These are phyloP conservation scores for Tricholoma bakamatsutake DNA, from an alignment of 768 basidiomycete genomes.

Conservation along the genomic window DNA sequence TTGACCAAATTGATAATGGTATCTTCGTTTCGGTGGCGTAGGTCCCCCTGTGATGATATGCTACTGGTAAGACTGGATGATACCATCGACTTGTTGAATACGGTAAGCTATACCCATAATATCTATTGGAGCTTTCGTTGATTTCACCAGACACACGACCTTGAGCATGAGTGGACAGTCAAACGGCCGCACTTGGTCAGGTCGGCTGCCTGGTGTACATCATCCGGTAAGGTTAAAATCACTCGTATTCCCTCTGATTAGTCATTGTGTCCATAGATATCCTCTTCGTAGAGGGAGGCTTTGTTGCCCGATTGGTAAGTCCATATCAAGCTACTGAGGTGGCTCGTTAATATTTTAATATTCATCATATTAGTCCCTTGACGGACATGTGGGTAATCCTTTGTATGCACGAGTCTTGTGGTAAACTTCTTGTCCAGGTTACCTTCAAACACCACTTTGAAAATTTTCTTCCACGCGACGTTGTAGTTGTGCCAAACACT, in stretches of 20 bases:
- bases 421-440: neutral
- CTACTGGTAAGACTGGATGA: constrained; percentile 10
- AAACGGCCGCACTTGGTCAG: constrained; percentile 9
- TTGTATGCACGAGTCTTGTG: neutral
- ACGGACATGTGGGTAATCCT: constrained; percentile 4
- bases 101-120: neutral
- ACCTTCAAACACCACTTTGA: neutral
- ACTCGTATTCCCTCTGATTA: neutral
- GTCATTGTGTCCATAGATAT: constrained; percentile 4
- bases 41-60: constrained; percentile 2
- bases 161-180: constrained; percentile 1
- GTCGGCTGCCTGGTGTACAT: constrained; percentile 6
- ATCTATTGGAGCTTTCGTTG: neutral
- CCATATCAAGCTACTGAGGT: neutral
- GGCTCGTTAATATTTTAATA: neutral
- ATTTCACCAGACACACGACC: neutral
- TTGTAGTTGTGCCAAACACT: neutral
- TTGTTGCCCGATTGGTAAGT: constrained; percentile 10
- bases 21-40: neutral
- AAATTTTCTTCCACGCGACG: neutral
- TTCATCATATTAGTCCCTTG: constrained; percentile 1
- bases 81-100: constrained; percentile 7
- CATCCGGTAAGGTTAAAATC: neutral
- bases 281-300: constrained; percentile 8
- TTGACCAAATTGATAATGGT: neutral